A percentile compares a stretch with the other conserved stretches of the same genome.
phyloP scores from a whole-genome alignment of 2,329 filamentous ascomycete genomes.

The Drechslerella dactyloides region DNA sequence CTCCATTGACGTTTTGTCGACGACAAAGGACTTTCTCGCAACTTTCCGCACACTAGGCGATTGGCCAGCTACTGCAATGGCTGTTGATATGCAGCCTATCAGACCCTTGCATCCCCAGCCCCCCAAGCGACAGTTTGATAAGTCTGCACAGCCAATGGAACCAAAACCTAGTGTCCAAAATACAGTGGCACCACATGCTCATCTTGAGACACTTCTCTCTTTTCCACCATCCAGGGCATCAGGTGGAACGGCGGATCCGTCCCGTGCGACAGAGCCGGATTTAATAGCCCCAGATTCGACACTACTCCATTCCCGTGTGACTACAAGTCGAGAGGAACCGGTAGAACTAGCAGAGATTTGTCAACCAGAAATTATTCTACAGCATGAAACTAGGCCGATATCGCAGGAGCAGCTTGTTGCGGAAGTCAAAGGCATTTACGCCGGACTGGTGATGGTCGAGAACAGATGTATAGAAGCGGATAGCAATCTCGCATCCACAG shows the following conservation, averaged over 20 bases:
- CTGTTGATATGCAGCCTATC: not conserved
- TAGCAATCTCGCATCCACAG: conserved; percentile 65
- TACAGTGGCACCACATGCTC: conserved; percentile 6
- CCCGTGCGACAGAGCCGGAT: no score
- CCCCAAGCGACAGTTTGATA: no score
- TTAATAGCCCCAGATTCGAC: no score
- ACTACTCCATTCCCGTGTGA: no score
- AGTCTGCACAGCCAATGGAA: no score
- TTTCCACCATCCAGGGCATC: not conserved
- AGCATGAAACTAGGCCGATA: conserved; percentile 72
- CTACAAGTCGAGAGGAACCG: no score
- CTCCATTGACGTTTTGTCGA: not conserved
- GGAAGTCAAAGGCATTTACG: conserved; percentile 84
- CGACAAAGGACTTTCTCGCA: not conserved
- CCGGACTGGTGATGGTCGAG: conserved; percentile 83
- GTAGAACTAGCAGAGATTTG: no score
- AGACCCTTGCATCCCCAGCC: not conserved
- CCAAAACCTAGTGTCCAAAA: not conserved
- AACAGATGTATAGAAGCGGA: conserved; percentile 85
- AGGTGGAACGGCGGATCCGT: no score
- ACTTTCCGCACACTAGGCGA: not conserved
- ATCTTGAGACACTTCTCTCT: conserved; percentile 1
- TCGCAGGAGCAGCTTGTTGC: conserved; percentile 78
- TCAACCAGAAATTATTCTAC: conserved; percentile 60
- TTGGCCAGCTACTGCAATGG: no score